Conservation (phyloP, 306 rosid genomes). For the Pachyrhizus erosus region DNA sequence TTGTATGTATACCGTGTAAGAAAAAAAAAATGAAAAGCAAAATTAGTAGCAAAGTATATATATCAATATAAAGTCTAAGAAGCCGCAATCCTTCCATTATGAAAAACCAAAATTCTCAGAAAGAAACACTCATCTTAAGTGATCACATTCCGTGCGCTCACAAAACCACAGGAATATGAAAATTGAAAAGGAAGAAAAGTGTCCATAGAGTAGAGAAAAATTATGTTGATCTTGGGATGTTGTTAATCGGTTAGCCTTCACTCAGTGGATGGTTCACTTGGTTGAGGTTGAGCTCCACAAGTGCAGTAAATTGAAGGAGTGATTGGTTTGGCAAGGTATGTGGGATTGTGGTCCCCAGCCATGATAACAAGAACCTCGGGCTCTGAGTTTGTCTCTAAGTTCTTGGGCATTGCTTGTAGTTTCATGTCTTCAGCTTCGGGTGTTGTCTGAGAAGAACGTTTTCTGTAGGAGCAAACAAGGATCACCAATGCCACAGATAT, state of each 20-base stretch:
- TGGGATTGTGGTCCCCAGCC: slow-evolving; percentile 54
- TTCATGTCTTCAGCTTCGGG: slow-evolving; percentile 42
- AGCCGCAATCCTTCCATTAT: slow-evolving; percentile 18
- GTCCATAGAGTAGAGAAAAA: slow-evolving; percentile 35
- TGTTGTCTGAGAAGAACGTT: slow-evolving; percentile 42
- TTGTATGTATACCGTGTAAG: not conserved
- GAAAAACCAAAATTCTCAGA: slow-evolving; percentile 25
- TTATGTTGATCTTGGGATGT: slow-evolving; percentile 8
- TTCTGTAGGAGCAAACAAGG: slow-evolving; percentile 67
- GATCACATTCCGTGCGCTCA: slow-evolving; percentile 50
- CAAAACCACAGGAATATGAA: slow-evolving; percentile 53
- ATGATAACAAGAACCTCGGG: slow-evolving; percentile 51
- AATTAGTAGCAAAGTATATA: slow-evolving; percentile 2
- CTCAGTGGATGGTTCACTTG: slow-evolving; percentile 5
- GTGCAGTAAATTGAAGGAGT: slow-evolving; percentile 37
- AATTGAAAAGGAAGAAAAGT: not conserved
- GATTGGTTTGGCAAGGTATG: slow-evolving; percentile 52
- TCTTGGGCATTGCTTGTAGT: slow-evolving; percentile 37
- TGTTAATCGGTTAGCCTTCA: slow-evolving; percentile 8
- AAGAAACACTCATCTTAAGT: slow-evolving; percentile 36
- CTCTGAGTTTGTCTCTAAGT: slow-evolving; percentile 22
- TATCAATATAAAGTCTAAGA: not conserved
- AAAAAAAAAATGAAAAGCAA: not conserved
- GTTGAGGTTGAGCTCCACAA: slow-evolving; percentile 31
- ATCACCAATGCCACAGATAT: slow-evolving; percentile 70